A percentile compares a stretch with the other conserved stretches of the same genome.
These are phyloP conservation scores for Acmispon strigosus DNA, from an alignment of 306 rosid species.

Conservation along the genomic window DNA sequence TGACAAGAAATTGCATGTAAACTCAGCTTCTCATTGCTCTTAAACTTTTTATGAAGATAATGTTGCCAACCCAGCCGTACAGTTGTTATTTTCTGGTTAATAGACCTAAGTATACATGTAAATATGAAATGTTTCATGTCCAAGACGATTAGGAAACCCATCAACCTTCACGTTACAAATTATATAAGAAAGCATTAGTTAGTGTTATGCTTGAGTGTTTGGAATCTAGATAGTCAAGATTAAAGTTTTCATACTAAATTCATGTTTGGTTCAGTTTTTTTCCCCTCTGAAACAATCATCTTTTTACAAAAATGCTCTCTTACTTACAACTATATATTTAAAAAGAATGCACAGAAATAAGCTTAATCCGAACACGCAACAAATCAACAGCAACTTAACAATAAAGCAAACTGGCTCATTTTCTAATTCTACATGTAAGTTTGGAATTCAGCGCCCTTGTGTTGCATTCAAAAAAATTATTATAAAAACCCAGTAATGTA, in stretches of 20 bases:
- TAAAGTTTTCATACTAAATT: neutral
- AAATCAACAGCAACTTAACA: neutral
- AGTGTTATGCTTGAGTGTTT: neutral
- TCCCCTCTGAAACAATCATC: neutral
- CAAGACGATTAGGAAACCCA: neutral
- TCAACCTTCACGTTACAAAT: neutral
- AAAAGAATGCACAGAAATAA: neutral
- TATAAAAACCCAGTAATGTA: neutral
- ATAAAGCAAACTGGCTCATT: neutral
- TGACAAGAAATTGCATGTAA: neutral
- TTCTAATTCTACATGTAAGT: neutral
- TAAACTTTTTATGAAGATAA: neutral
- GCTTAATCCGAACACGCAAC: neutral
- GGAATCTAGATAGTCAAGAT: neutral
- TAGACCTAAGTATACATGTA: neutral
- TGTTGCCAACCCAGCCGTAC: neutral
- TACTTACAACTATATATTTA: neutral
- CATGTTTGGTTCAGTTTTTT: neutral
- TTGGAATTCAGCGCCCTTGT: neutral
- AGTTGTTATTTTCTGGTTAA: neutral
- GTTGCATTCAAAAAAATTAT: neutral
- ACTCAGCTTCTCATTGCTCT: neutral
- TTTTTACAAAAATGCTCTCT: neutral
- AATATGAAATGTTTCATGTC: constrained; percentile 1
- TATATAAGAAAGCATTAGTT: neutral